phyloP scores from a whole-genome alignment of 2,329 filamentous ascomycete genomes.

The Microthyrium microscopicum region DNA sequence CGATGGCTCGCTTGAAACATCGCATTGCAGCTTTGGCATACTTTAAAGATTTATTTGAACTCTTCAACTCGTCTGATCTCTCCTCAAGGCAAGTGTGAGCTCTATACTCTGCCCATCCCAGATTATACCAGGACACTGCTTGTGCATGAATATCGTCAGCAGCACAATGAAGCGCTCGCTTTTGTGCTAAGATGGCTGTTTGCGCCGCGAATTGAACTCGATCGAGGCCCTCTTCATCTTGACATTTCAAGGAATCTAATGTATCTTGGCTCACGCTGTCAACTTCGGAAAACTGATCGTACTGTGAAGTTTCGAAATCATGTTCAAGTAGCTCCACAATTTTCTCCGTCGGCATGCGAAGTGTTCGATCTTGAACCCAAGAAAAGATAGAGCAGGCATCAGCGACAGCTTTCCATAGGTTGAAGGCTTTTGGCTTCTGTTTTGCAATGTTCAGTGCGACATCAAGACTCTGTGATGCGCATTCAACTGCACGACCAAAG shows the following conservation, averaged over 20 bases:
- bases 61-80: slow-evolving; percentile 9
- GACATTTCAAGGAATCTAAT: slow-evolving; percentile 10
- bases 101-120: slow-evolving; percentile 84
- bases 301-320: slow-evolving; percentile 36
- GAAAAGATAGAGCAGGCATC: slow-evolving; percentile 80
- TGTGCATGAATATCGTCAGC: slow-evolving; percentile 67
- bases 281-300: slow-evolving; percentile 47
- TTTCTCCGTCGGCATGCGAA: slow-evolving; percentile 42
- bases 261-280: slow-evolving; percentile 42
- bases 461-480: slow-evolving; percentile 51
- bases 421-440: slow-evolving; percentile 57
- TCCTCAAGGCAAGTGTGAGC: slow-evolving; percentile 51
- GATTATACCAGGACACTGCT: slow-evolving; percentile 91
- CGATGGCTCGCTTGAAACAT: slow-evolving; percentile 91
- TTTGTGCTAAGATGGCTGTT: slow-evolving; percentile 68
- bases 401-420: slow-evolving; percentile 84
- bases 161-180: slow-evolving; percentile 62
- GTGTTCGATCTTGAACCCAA: slow-evolving; percentile 51
- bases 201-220: too few relatives aligned
- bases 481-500: slow-evolving; percentile 65
- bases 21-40: slow-evolving; percentile 69
- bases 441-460: slow-evolving; percentile 47
- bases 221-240: slow-evolving; percentile 3
- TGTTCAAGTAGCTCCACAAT: slow-evolving; percentile 43
- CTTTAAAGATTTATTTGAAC: slow-evolving; percentile 21